Evolutionary conservation across 129 eudicot genomes (phyloP).

Genomic region (Ambrosia artemisiifolia): DNA sequence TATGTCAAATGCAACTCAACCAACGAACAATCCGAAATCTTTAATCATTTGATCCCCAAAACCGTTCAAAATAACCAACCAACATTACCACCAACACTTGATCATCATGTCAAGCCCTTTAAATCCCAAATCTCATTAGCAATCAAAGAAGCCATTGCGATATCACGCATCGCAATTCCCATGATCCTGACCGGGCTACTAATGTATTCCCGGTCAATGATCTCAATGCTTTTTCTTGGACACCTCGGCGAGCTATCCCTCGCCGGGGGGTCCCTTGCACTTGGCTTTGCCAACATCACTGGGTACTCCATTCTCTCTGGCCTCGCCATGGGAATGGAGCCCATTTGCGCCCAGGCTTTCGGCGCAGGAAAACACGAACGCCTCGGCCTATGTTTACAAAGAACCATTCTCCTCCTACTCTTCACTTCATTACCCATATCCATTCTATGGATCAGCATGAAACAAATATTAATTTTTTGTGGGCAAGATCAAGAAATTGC

Average conservation of each 20-base stretch:
- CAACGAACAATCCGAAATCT: conserved; percentile 31
- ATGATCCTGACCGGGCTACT: conserved; percentile 80
- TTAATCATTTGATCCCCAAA: conserved; percentile 50
- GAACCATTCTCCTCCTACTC: conserved; percentile 52
- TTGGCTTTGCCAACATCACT: conserved; percentile 84
- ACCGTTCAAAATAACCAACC: conserved; percentile 32
- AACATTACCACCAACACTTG: conserved; percentile 8
- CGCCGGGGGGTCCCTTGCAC: conserved; percentile 79
- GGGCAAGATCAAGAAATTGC: conserved; percentile 70
- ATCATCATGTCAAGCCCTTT: conserved; percentile 24
- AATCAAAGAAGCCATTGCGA: conserved; percentile 41
- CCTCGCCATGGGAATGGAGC: conserved; percentile 87
- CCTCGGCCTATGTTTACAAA: conserved; percentile 57
- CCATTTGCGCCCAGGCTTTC: conserved; percentile 85
- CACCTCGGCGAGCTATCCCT: conserved; percentile 61
- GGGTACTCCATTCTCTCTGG: conserved; percentile 90
- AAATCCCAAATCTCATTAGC: conserved; percentile 38
- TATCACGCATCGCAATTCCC: conserved; percentile 59
- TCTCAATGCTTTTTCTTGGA: conserved; percentile 84
- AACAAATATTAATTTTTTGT: conserved; percentile 46
- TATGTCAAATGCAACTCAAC: conserved; percentile 28
- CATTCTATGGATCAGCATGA: conserved; percentile 63
- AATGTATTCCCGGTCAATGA: conserved; percentile 79
- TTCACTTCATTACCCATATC: conserved; percentile 50
- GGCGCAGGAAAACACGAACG: conserved; percentile 58